Conservation (phyloP, 306 rosid species). For the Quercus suber region DNA sequence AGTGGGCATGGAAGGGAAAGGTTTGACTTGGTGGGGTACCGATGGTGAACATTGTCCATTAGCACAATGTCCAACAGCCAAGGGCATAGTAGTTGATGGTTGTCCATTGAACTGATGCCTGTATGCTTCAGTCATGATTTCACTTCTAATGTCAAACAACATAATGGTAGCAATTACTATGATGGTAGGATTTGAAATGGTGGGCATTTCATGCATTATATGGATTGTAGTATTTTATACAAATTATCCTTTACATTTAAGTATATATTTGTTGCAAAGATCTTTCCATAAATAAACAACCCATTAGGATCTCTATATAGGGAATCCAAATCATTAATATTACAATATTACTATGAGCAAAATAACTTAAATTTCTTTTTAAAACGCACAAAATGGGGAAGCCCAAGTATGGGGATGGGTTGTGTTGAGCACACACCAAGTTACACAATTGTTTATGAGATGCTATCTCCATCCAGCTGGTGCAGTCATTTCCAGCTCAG, state of each 20-base stretch:
- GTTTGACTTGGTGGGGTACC: slow-evolving; percentile 67
- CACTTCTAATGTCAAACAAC: not conserved
- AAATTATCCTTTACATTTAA: not conserved
- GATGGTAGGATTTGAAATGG: slow-evolving; percentile 1
- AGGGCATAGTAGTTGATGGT: slow-evolving; percentile 44
- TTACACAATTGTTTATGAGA: too few relatives aligned
- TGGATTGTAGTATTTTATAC: not conserved
- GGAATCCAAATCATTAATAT: too few relatives aligned
- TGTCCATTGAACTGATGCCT: slow-evolving; percentile 43
- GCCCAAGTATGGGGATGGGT: too few relatives aligned
- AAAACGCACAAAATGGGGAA: too few relatives aligned
- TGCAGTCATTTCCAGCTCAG: too few relatives aligned
- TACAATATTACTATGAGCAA: too few relatives aligned
- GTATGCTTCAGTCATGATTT: not conserved
- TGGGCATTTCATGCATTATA: not conserved
- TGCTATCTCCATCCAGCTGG: too few relatives aligned
- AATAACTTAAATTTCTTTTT: too few relatives aligned
- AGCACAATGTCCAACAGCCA: slow-evolving; percentile 72
- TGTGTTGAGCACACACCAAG: too few relatives aligned
- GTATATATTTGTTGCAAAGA: not conserved
- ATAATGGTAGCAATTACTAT: not conserved
- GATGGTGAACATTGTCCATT: slow-evolving; percentile 68
- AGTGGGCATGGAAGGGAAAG: slow-evolving; percentile 50
- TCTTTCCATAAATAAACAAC: not conserved
- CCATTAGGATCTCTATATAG: too few relatives aligned